Evolutionary conservation across 163 green algal genomes (phyloP).

Genomic region (Chlamydomonas reinhardtii): DNA sequence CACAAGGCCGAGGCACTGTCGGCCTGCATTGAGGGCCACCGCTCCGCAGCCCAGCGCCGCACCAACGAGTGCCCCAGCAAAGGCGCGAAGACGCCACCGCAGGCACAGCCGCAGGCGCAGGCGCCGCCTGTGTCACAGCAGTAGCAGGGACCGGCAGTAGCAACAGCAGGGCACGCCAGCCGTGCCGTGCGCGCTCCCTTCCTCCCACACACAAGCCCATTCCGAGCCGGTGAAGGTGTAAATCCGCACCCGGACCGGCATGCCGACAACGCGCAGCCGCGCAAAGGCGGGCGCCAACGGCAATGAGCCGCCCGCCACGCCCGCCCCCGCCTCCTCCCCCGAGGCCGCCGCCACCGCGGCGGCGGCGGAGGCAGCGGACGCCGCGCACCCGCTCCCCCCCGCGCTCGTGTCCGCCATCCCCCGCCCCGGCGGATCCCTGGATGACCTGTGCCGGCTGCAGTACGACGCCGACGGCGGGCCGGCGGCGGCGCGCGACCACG

Average conservation of each 20-base stretch:
- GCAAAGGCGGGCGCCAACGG: no score
- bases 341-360: no score
- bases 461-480: slow-evolving; percentile 14
- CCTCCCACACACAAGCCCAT: no score
- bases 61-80: slow-evolving; percentile 58
- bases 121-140: not conserved
- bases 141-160: not conserved
- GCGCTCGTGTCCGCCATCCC: not conserved
- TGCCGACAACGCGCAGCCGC: slow-evolving; percentile 12
- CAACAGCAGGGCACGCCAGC: no score
- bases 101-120: no score
- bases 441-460: slow-evolving; percentile 15
- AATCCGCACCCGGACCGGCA: no score
- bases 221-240: no score
- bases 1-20: slow-evolving; percentile 55
- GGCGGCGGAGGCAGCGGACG: not conserved
- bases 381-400: not conserved
- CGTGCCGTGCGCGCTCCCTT: no score
- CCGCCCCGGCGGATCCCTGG: slow-evolving; percentile 16
- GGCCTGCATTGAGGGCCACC: slow-evolving; percentile 63
- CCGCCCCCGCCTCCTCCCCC: no score
- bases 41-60: slow-evolving; percentile 38
- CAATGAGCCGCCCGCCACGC: no score
- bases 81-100: not conserved
- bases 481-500: not conserved